Evolutionary conservation across 2,329 filamentous ascomycete species (phyloP).

Genomic region (Stromatinia cepivora): DNA sequence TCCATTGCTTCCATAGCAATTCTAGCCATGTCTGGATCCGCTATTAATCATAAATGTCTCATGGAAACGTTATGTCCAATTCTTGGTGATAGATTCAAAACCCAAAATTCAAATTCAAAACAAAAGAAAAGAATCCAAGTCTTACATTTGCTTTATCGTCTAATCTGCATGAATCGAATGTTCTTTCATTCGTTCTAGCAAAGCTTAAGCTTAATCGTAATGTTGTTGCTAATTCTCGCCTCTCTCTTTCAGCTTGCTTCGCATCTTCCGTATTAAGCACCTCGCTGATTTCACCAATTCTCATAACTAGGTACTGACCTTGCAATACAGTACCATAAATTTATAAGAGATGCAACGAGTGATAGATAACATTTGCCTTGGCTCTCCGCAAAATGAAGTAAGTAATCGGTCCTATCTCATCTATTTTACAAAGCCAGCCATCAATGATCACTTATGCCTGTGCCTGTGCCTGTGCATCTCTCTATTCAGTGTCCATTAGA

Average conservation of each 20-base stretch:
- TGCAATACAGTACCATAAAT: background rate
- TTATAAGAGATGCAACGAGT: background rate
- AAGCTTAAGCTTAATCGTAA: background rate
- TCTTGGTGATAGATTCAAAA: background rate
- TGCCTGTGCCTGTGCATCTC: background rate
- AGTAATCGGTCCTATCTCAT: slow-evolving; percentile 22
- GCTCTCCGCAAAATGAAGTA: slow-evolving; percentile 3
- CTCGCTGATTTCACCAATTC: background rate
- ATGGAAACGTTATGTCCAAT: background rate
- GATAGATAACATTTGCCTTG: background rate
- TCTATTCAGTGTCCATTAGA: slow-evolving; percentile 1
- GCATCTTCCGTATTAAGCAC: background rate
- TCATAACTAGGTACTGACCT: background rate
- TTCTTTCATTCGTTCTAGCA: background rate
- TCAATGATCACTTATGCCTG: slow-evolving; percentile 4
- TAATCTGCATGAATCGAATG: background rate
- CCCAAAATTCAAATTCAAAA: background rate
- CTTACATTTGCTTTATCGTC: background rate
- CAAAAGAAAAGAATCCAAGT: background rate
- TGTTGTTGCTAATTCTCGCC: slow-evolving; percentile 5
- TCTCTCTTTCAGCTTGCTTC: slow-evolving; percentile 17
- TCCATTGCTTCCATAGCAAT: slow-evolving; percentile 12
- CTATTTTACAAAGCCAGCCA: slow-evolving; percentile 6
- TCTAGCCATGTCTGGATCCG: slow-evolving; percentile 7
- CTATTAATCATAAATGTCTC: slow-evolving; percentile 17